phyloP scores from a whole-genome alignment of 1,284 basidiomycete species.

The Sutorius eximius region DNA sequence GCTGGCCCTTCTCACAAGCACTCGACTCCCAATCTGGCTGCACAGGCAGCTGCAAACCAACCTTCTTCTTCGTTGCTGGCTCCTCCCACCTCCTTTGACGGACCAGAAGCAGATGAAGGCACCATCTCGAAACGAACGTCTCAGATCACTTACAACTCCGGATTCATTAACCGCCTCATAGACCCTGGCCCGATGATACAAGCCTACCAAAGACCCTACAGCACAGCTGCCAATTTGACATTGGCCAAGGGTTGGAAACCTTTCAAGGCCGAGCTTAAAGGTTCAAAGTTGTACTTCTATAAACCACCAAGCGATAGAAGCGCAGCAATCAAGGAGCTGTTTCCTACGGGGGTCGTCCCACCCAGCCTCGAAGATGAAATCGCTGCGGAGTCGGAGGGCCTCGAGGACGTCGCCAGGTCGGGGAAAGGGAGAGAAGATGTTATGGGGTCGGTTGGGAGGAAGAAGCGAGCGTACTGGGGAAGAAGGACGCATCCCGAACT shows the following conservation, averaged over 20 bases:
- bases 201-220: conserved; percentile 33
- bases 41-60: conserved; percentile 19
- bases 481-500: conserved; percentile 72
- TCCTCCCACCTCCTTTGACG: conserved; percentile 48
- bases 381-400: conserved; percentile 23
- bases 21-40: conserved; percentile 20
- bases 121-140: conserved; percentile 57
- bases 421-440: conserved; percentile 39
- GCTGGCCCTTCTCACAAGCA: conserved; percentile 33
- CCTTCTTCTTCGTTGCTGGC: conserved; percentile 44
- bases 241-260: conserved; percentile 77
- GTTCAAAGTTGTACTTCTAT: conserved; percentile 79
- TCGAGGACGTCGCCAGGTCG: conserved; percentile 28
- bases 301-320: conserved; percentile 72
- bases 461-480: conserved; percentile 78
- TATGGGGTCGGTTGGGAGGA: conserved; percentile 39
- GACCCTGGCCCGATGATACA: conserved; percentile 46
- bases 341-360: conserved; percentile 62
- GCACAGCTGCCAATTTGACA: conserved; percentile 28
- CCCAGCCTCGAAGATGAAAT: conserved; percentile 49
- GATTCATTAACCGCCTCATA: conserved; percentile 71
- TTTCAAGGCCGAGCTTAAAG: conserved; percentile 77
- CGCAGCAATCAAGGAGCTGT: conserved; percentile 66
- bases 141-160: conserved; percentile 71
- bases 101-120: conserved; percentile 24